Conservation (phyloP, 495 filamentous ascomycete genomes). For the Lepraria neglecta region DNA sequence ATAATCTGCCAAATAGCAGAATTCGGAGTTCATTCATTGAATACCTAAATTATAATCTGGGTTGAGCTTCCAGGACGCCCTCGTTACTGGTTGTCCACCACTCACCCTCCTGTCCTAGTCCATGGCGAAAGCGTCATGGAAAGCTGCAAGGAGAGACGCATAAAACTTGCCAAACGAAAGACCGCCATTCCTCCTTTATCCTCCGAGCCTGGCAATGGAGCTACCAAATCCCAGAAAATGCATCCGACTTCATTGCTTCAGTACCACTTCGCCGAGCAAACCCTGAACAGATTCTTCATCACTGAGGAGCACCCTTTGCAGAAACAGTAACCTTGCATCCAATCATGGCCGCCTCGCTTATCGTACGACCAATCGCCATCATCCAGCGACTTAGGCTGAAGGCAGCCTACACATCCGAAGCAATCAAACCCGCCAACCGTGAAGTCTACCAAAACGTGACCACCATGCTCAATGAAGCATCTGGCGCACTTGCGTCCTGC, state of each 20-base stretch:
- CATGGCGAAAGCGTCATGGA: too few species aligned
- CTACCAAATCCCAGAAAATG: too few species aligned
- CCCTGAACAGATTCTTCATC: too few species aligned
- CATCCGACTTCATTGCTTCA: too few species aligned
- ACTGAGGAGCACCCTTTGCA: too few species aligned
- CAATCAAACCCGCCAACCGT: not conserved
- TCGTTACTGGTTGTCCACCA: not conserved
- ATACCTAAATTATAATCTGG: conserved; percentile 57
- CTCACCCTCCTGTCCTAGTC: not conserved
- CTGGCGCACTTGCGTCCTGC: conserved; percentile 1
- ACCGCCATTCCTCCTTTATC: too few species aligned
- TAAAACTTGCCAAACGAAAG: too few species aligned
- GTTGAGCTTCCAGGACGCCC: conserved; percentile 3
- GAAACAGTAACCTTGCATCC: too few species aligned
- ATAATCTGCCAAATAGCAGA: conserved; percentile 48
- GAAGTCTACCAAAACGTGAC: not conserved
- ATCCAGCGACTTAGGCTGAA: not conserved
- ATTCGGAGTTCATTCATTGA: conserved; percentile 64
- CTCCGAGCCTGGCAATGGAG: too few species aligned
- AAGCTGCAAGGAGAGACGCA: too few species aligned
- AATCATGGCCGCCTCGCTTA: too few species aligned
- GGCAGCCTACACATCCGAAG: conserved; percentile 12
- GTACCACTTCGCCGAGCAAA: too few species aligned
- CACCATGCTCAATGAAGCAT: conserved; percentile 6
- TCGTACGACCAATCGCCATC: not conserved